phyloP scores from a whole-genome alignment of 805 yeast genomes.

The Ogataea zsoltii region DNA sequence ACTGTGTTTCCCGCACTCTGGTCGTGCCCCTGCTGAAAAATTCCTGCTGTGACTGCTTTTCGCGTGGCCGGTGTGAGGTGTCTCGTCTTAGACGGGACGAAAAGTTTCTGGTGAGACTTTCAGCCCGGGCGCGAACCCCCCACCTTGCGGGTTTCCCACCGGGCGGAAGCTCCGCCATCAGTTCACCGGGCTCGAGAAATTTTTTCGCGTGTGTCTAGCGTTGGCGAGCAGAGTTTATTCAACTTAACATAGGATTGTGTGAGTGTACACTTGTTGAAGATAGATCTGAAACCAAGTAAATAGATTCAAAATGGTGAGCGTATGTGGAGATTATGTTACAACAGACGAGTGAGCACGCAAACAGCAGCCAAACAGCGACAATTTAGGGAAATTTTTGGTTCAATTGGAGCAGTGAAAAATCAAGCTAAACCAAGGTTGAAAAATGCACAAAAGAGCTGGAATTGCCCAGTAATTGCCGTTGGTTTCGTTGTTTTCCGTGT shows the following conservation, averaged over 20 bases:
- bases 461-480: neutral
- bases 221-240: neutral
- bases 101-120: no score
- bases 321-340: slow-evolving; percentile 1
- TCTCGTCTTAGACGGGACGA: no score
- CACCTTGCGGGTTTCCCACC: no score
- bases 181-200: neutral
- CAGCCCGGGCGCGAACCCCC: no score
- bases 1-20: no score
- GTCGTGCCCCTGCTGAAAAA: neutral
- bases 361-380: neutral
- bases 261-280: neutral
- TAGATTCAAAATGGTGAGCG: slow-evolving; percentile 8
- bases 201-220: slow-evolving; percentile 1
- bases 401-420: neutral
- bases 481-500: no score
- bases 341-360: neutral
- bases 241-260: neutral
- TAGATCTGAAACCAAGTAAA: neutral
- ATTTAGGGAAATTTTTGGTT: neutral
- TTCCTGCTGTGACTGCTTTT: neutral
- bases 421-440: neutral
- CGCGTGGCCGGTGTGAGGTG: no score
- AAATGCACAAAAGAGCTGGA: neutral
- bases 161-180: no score